Percentiles rank a stretch among this genome's conserved stretches.
phyloP scores from a whole-genome alignment of 441 rosid species.

The Pelargonium cotyledonis region DNA sequence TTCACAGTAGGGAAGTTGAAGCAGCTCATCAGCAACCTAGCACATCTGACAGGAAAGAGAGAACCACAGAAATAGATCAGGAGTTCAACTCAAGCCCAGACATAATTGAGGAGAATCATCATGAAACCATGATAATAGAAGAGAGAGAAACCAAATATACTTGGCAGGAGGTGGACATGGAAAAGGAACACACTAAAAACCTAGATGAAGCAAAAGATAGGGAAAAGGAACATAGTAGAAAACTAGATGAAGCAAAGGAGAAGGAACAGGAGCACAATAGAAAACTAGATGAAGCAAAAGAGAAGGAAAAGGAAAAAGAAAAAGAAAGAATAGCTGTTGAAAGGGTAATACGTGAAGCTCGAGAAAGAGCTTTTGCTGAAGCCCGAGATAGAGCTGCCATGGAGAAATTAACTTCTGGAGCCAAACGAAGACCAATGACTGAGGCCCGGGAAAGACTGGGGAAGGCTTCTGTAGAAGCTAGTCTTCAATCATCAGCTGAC shows the following conservation, averaged over 20 bases:
- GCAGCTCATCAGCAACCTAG: constrained; percentile 16
- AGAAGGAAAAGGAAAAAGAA: constrained; percentile 42
- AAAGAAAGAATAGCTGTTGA: constrained; percentile 73
- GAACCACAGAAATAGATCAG: constrained; percentile 16
- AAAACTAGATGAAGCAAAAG: constrained; percentile 31
- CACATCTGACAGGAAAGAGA: constrained; percentile 25
- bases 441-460: constrained; percentile 51
- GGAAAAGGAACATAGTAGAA: constrained; percentile 32
- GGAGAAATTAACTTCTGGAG: constrained; percentile 64
- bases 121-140: constrained; percentile 33
- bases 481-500: constrained; percentile 6
- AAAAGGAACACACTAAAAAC: constrained; percentile 31
- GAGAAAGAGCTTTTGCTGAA: constrained; percentile 90
- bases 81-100: constrained; percentile 32
- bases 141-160: constrained; percentile 37
- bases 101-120: constrained; percentile 27
- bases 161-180: constrained; percentile 37
- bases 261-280: constrained; percentile 29
- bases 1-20: constrained; percentile 16
- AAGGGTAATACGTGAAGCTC: constrained; percentile 91
- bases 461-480: constrained; percentile 30
- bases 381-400: constrained; percentile 75
- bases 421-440: constrained; percentile 42
- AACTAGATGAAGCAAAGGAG: constrained; percentile 3
- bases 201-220: constrained; percentile 25